Conservation (phyloP, 73 alveolate species). For the Blepharisma stoltei region DNA sequence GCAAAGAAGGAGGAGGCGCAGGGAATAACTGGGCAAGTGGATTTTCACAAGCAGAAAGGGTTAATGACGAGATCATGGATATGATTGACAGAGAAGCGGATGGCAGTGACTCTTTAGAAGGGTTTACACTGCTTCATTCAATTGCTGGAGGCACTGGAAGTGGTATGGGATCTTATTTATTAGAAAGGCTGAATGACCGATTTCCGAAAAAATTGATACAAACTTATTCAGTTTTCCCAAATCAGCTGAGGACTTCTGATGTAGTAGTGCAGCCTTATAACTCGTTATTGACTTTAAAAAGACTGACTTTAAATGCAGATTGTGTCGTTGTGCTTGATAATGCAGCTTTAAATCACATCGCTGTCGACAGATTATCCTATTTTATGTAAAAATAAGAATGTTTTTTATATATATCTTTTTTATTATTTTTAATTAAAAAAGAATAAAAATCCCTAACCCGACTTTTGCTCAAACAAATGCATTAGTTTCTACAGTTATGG, state of each 20-base stretch:
- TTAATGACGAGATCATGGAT: slow-evolving; percentile 95
- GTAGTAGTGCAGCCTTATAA: slow-evolving; percentile 99
- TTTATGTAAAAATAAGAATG: too few relatives aligned
- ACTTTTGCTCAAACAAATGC: slow-evolving; percentile 91
- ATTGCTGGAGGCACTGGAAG: slow-evolving; percentile 99
- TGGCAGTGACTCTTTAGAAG: slow-evolving; percentile 95
- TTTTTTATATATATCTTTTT: too few relatives aligned
- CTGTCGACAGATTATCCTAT: slow-evolving; percentile 96
- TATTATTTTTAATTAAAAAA: too few relatives aligned
- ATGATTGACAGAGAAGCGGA: slow-evolving; percentile 99
- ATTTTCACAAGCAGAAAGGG: slow-evolving; percentile 88
- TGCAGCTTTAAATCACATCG: slow-evolving; percentile 94
- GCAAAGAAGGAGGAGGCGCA: slow-evolving; percentile 99
- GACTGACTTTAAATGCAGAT: slow-evolving; percentile 91
- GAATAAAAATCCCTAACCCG: slow-evolving; percentile 86
- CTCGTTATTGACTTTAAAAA: slow-evolving; percentile 61
- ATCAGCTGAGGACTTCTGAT: slow-evolving; percentile 80
- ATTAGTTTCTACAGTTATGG: slow-evolving; percentile 95
- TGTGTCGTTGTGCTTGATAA: slow-evolving; percentile 98
- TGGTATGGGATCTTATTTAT: slow-evolving; percentile 97
- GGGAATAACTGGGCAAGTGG: slow-evolving; percentile 99
- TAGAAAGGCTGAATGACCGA: slow-evolving; percentile 94
- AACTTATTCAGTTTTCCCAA: slow-evolving; percentile 89
- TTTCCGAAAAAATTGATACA: slow-evolving; percentile 53
- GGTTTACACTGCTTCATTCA: slow-evolving; percentile 63